A percentile compares a stretch with the other conserved stretches of the same genome.
Evolutionary conservation across 2,329 filamentous ascomycete genomes (phyloP).

Genomic region (Ploettnerulaceae sp.): DNA sequence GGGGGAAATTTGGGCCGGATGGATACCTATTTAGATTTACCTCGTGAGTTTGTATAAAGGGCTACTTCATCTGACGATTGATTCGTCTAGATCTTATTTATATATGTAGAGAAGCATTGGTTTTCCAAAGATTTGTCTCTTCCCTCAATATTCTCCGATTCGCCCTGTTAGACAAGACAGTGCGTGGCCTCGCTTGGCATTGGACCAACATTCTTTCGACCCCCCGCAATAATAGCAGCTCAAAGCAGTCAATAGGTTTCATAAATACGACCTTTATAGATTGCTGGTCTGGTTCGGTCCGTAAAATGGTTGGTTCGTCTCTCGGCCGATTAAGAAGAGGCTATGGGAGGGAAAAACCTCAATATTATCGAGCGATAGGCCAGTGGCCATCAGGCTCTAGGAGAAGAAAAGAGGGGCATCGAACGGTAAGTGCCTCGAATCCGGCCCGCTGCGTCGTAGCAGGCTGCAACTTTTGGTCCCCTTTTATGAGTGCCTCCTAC

Average conservation of each 20-base stretch:
- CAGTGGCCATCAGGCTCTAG: neutral
- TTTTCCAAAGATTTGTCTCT: neutral
- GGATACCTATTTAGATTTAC: conserved; percentile 8
- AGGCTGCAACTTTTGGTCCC: conserved; percentile 3
- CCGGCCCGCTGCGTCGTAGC: conserved; percentile 1
- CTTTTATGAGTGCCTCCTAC: too few relatives aligned
- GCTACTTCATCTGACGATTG: conserved; percentile 10
- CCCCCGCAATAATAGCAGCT: too few relatives aligned
- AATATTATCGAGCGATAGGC: neutral
- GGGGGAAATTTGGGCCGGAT: conserved; percentile 2
- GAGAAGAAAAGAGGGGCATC: neutral
- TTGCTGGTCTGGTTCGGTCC: too few relatives aligned
- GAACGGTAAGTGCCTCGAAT: neutral
- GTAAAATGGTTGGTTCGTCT: neutral
- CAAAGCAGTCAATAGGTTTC: too few relatives aligned
- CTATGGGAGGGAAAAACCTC: neutral
- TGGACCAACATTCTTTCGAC: too few relatives aligned
- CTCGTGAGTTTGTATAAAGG: too few relatives aligned
- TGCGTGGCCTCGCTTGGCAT: too few relatives aligned
- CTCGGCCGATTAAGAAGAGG: neutral
- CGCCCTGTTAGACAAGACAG: too few relatives aligned
- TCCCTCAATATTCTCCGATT: neutral
- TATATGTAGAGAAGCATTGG: neutral
- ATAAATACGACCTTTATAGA: too few relatives aligned
- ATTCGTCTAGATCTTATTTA: conserved; percentile 11